phyloP scores from a whole-genome alignment of 2,329 filamentous ascomycete species.

The Colletotrichum graminicola region DNA sequence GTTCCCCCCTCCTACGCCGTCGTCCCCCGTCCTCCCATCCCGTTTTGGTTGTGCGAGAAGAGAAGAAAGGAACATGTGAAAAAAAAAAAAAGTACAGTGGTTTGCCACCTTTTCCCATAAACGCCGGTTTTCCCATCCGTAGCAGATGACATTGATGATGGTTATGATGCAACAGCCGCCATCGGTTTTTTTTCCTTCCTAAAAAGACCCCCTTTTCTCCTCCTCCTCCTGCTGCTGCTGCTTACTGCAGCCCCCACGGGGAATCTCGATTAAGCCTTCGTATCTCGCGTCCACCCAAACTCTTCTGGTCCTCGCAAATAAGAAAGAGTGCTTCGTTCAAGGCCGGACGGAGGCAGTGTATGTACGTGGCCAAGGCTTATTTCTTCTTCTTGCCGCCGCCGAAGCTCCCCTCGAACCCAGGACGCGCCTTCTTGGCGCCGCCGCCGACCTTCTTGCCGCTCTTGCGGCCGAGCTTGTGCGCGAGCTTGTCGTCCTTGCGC shows the following conservation, averaged over 20 bases:
- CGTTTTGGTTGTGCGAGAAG: conserved; percentile 18
- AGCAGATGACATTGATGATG: conserved; percentile 3
- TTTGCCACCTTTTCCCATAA: conserved; percentile 14
- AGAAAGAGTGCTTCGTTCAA: neutral
- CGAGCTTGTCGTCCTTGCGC: conserved; percentile 78
- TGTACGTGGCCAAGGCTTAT: neutral
- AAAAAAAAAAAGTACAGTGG: conserved; percentile 3
- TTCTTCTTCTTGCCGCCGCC: conserved; percentile 64
- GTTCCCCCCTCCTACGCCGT: conserved; percentile 34
- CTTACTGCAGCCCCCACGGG: neutral
- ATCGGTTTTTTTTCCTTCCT: neutral
- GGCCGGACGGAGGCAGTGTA: neutral
- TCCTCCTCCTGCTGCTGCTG: neutral
- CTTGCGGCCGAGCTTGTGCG: conserved; percentile 71
- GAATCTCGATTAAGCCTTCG: conserved; percentile 33
- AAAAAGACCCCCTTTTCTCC: neutral
- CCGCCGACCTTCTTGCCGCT: conserved; percentile 58
- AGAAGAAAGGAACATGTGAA: neutral
- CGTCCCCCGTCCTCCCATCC: neutral
- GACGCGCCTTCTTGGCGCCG: conserved; percentile 63
- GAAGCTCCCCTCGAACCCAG: conserved; percentile 79
- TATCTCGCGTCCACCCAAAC: neutral
- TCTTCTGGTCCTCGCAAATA: neutral
- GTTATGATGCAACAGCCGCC: conserved; percentile 2
- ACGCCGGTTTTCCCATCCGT: conserved; percentile 32